Conservation (phyloP, 1,284 basidiomycete genomes). For the Porphyrellus sp. region DNA sequence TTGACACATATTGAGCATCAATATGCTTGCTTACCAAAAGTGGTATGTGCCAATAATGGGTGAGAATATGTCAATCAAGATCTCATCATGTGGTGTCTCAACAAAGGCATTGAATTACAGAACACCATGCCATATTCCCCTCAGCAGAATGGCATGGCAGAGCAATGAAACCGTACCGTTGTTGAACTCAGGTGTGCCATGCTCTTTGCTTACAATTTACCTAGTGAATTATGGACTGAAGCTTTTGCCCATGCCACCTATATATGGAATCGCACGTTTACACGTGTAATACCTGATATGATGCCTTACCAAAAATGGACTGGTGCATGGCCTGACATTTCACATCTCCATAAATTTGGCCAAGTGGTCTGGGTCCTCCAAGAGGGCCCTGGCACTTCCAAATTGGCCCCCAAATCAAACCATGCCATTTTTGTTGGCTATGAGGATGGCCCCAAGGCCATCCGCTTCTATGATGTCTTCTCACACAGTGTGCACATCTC, state of each 20-base stretch:
- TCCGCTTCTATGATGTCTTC: background rate
- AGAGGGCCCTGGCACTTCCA: background rate
- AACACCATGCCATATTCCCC: background rate
- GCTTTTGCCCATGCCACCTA: background rate
- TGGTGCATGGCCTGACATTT: background rate
- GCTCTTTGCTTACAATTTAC: background rate
- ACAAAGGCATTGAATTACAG: background rate
- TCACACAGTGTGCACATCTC: background rate
- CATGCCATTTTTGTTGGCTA: background rate
- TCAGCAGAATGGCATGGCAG: background rate
- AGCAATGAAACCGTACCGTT: background rate
- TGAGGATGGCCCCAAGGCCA: background rate
- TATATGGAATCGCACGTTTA: background rate
- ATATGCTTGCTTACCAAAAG: background rate
- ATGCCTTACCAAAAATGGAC: background rate
- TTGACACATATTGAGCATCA: background rate
- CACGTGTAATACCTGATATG: rapidly evolving
- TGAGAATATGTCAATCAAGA: background rate
- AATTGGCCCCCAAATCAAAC: background rate
- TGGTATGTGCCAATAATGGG: background rate
- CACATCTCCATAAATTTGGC: background rate
- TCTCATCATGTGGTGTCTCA: background rate
- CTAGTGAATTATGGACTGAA: background rate
- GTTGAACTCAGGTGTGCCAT: background rate
- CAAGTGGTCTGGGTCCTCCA: background rate